Evolutionary conservation across 345 rosid genomes (phyloP).

Genomic region (Rhodamnia rubescens): DNA sequence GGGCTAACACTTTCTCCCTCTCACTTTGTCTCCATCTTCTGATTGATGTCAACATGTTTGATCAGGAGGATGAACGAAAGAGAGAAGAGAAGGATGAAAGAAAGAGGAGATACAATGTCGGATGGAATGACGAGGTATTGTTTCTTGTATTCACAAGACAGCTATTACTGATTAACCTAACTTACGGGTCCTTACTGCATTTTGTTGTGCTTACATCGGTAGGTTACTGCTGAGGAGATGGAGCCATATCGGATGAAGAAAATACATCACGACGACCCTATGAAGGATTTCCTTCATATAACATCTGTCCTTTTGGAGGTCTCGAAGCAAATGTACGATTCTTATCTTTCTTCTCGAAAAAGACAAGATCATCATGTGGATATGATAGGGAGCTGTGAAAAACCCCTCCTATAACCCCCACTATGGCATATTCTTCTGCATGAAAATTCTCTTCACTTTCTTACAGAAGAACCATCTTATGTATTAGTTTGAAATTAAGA

Average conservation of each 20-base stretch:
- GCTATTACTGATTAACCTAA: too few species aligned
- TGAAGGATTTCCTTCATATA: conserved; percentile 10
- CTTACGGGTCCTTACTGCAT: too few species aligned
- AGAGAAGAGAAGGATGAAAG: too few species aligned
- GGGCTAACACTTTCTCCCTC: neutral
- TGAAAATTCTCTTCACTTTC: neutral
- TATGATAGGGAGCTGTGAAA: neutral
- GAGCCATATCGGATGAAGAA: conserved; percentile 75
- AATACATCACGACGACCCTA: conserved; percentile 60
- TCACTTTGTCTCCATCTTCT: neutral
- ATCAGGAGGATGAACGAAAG: too few species aligned
- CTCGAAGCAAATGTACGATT: neutral
- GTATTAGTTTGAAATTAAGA: too few species aligned
- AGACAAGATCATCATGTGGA: neutral
- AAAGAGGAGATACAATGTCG: too few species aligned
- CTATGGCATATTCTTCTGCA: neutral
- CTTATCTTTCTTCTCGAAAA: neutral
- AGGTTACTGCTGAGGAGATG: conserved; percentile 72
- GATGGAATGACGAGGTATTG: too few species aligned
- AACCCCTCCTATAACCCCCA: neutral
- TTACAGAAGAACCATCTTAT: neutral
- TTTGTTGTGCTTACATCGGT: too few species aligned
- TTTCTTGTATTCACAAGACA: too few species aligned
- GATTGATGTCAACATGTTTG: too few species aligned
- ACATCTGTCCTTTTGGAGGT: neutral